phyloP scores from a whole-genome alignment of 1,284 basidiomycete species.

The Rhodotorula sp. region DNA sequence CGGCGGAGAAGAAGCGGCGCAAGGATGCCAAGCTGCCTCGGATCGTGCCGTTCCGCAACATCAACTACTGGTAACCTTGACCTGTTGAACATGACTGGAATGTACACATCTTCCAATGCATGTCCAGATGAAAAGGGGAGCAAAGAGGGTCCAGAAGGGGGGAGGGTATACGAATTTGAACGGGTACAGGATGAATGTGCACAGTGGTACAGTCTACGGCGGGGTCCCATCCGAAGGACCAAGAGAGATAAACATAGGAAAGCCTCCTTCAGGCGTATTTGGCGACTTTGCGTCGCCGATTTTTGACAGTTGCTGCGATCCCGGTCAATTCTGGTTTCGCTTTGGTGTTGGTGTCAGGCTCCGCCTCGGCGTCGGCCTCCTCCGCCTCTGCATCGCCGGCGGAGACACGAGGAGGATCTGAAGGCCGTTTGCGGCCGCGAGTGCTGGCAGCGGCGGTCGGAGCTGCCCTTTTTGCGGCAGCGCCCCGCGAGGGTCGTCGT shows the following conservation, averaged over 20 bases:
- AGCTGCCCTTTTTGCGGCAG: neutral
- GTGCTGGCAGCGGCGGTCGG: too few species aligned
- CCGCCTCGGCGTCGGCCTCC: conserved; percentile 1
- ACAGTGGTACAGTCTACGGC: neutral
- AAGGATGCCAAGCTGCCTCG: conserved; percentile 53
- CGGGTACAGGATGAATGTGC: neutral
- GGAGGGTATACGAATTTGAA: neutral
- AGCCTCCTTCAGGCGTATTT: neutral
- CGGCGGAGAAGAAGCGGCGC: conserved; percentile 68
- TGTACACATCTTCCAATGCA: neutral
- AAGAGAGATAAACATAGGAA: too few species aligned
- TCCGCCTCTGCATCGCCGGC: neutral
- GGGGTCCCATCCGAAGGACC: too few species aligned
- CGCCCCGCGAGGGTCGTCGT: neutral
- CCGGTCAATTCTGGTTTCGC: neutral
- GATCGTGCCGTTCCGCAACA: conserved; percentile 23
- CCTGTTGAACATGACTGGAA: neutral
- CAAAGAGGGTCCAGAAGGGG: neutral
- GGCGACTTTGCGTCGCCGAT: conserved; percentile 24
- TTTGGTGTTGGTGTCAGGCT: too few species aligned
- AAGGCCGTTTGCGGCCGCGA: neutral
- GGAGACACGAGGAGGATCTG: neutral
- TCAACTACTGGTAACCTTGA: conserved; percentile 29
- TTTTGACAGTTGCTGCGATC: conserved; percentile 30
- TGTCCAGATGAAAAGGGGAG: neutral